Percentiles rank a stretch among this genome's conserved stretches.
Conservation (phyloP, 2,329 filamentous ascomycete genomes). For the Dactylonectria estremocensis region DNA sequence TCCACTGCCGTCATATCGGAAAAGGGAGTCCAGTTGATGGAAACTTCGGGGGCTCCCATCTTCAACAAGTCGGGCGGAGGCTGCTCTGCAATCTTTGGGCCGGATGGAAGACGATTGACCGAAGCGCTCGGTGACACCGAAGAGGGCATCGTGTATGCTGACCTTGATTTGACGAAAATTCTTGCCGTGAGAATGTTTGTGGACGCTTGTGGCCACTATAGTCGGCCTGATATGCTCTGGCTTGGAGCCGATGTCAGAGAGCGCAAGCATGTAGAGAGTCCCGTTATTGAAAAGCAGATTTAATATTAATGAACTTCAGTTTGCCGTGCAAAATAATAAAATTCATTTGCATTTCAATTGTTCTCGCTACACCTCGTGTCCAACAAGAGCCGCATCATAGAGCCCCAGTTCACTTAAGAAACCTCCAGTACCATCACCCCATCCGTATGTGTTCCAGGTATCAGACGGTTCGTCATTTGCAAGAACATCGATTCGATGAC, state of each 20-base stretch:
- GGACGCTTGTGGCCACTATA: conserved; percentile 53
- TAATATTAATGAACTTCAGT: not conserved
- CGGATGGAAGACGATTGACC: conserved; percentile 28
- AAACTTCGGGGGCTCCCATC: conserved; percentile 53
- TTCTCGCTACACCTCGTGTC: not conserved
- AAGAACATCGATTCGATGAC: not conserved
- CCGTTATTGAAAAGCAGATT: not conserved
- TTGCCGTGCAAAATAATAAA: not conserved
- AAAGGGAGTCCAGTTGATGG: conserved; percentile 57
- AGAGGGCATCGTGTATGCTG: conserved; percentile 65
- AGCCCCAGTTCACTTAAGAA: not conserved
- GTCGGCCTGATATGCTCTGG: conserved; percentile 56
- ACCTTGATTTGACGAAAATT: conserved; percentile 61
- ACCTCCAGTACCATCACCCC: not conserved
- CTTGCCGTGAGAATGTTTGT: conserved; percentile 56
- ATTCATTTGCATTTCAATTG: not conserved
- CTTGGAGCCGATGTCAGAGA: conserved; percentile 37
- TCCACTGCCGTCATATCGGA: conserved; percentile 51
- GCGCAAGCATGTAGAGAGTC: not conserved
- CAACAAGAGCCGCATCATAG: not conserved
- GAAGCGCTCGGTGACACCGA: not conserved
- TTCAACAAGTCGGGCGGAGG: conserved; percentile 29
- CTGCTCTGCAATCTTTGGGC: conserved; percentile 23
- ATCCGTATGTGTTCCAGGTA: not conserved
- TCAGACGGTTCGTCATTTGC: not conserved